Conservation (phyloP, 805 yeast genomes). For the Pichia paraexigua region DNA sequence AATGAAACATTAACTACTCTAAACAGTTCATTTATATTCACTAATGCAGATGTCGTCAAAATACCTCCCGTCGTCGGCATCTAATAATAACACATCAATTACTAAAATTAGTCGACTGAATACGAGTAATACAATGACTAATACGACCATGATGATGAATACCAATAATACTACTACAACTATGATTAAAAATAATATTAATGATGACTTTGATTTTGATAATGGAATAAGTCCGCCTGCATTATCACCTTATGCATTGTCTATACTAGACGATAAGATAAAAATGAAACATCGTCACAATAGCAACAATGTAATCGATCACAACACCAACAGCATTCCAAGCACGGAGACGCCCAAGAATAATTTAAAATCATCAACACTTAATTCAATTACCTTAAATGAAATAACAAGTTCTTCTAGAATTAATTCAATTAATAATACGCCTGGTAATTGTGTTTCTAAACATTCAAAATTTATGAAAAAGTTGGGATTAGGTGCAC, state of each 20-base stretch:
- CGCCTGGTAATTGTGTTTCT: conserved; percentile 7
- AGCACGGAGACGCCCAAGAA: conserved; percentile 1
- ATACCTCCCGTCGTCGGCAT: conserved; percentile 6
- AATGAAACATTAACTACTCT: neutral
- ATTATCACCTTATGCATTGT: conserved; percentile 45
- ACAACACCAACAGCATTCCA: neutral
- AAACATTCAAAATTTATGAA: conserved; percentile 17
- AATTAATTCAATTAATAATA: conserved; percentile 6
- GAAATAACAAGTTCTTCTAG: conserved; percentile 1
- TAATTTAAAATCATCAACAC: neutral
- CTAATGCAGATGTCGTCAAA: neutral
- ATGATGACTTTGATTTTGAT: conserved; percentile 16
- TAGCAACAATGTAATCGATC: neutral
- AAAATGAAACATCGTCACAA: conserved; percentile 6
- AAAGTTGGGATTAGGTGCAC: conserved; percentile 42
- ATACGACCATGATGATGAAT: neutral
- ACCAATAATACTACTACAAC: neutral
- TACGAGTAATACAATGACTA: neutral
- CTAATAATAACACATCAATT: conserved; percentile 1
- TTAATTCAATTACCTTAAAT: conserved; percentile 7
- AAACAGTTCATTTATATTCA: neutral
- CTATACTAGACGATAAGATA: conserved; percentile 33
- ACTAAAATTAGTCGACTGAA: neutral
- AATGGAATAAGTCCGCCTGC: conserved; percentile 46
- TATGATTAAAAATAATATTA: neutral